phyloP scores from a whole-genome alignment of 2,329 filamentous ascomycete genomes.

The Penicillium digitatum region DNA sequence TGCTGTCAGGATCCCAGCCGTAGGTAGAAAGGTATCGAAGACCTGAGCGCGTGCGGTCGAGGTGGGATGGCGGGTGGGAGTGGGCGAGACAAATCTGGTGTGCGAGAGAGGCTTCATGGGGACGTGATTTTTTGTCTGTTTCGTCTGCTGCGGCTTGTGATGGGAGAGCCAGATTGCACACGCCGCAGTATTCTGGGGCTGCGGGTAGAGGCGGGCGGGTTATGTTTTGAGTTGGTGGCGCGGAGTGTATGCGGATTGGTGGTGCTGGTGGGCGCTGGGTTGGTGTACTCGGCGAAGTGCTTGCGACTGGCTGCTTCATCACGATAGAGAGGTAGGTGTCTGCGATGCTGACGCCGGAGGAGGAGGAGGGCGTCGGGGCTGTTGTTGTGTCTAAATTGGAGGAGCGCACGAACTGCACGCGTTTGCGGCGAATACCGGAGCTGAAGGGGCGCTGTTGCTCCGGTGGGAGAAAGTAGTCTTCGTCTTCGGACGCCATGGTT shows the following conservation, averaged over 20 bases:
- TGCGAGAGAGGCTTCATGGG: constrained; percentile 51
- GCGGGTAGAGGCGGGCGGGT: not conserved
- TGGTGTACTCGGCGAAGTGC: constrained; percentile 12
- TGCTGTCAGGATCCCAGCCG: constrained; percentile 59
- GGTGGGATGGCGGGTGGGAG: constrained; percentile 54
- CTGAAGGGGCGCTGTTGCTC: constrained; percentile 59
- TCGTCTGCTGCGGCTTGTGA: constrained; percentile 21
- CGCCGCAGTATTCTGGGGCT: constrained; percentile 43
- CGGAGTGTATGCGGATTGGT: constrained; percentile 13
- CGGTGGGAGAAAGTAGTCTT: constrained; percentile 56
- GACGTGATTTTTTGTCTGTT: constrained; percentile 5
- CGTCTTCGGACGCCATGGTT: constrained; percentile 45
- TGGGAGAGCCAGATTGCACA: constrained; percentile 55
- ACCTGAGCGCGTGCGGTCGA: constrained; percentile 55
- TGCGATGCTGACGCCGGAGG: constrained; percentile 31
- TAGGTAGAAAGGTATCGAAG: constrained; percentile 54
- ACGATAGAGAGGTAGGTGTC: constrained; percentile 49
- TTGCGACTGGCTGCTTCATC: constrained; percentile 22
- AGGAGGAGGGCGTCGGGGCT: constrained; percentile 24
- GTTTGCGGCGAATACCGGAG: constrained; percentile 60
- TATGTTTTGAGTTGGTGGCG: constrained; percentile 9
- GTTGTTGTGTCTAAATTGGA: constrained; percentile 36
- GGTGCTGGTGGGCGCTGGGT: not conserved
- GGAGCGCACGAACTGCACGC: constrained; percentile 57
- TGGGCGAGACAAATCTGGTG: constrained; percentile 57